These are phyloP conservation scores for Kingdonia uniflora DNA, from an alignment of 164 flowering plant genomes.

Conservation along the genomic window DNA sequence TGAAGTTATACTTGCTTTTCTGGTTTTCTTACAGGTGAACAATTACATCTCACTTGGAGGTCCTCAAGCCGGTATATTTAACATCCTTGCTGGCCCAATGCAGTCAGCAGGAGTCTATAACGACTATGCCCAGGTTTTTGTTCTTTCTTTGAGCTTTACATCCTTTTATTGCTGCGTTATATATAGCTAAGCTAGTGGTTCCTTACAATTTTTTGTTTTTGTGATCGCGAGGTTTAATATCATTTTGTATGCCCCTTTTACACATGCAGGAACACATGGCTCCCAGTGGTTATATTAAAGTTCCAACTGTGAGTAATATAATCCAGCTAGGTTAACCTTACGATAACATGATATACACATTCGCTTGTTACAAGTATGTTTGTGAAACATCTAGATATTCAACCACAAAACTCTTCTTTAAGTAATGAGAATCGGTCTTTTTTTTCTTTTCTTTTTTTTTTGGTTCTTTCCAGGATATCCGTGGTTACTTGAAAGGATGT, in stretches of 20 bases:
- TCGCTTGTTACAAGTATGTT: too few relatives aligned
- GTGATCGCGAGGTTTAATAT: too few relatives aligned
- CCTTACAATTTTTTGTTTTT: too few relatives aligned
- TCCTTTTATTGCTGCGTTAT: not conserved
- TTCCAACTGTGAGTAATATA: slow-evolving; percentile 63
- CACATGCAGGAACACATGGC: slow-evolving; percentile 79
- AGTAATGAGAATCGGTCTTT: too few relatives aligned
- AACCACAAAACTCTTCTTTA: too few relatives aligned
- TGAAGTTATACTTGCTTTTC: slow-evolving; percentile 2
- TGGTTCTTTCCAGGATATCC: slow-evolving; percentile 38
- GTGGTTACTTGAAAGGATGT: slow-evolving; percentile 50
- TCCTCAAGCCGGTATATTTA: slow-evolving; percentile 99
- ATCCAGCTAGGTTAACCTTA: not conserved
- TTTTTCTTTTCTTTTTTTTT: too few relatives aligned
- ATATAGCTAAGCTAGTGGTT: too few relatives aligned
- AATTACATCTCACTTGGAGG: slow-evolving; percentile 80
- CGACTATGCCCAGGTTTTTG: slow-evolving; percentile 66
- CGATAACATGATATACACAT: too few relatives aligned
- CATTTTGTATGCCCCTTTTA: too few relatives aligned
- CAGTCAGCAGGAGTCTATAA: slow-evolving; percentile 59
- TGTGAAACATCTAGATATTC: too few relatives aligned
- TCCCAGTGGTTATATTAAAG: slow-evolving; percentile 82
- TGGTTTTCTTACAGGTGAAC: slow-evolving; percentile 44
- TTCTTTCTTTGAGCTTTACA: not conserved
- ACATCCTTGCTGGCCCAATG: too few relatives aligned